Evolutionary conservation across 208 protist species (phyloP), one percentile per base, ranked within the genome.

Genomic region (Cochliopodium minus): DNA sequence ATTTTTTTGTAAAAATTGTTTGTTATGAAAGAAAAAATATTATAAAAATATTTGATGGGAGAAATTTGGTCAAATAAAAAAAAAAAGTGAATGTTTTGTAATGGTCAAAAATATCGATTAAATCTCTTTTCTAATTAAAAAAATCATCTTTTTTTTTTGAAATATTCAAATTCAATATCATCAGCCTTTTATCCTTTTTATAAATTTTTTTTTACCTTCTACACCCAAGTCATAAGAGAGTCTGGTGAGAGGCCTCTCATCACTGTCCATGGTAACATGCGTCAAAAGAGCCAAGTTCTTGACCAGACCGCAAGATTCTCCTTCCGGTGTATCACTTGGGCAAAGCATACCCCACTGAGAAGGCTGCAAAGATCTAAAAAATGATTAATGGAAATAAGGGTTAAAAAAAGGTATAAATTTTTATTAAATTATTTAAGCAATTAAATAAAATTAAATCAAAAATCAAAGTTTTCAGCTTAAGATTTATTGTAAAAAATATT

Each of bases 341-440:
- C 97, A 99, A 17, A 99, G 76, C 85, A 99, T 97, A 50, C 96
- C 96, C 85, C 90, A 99, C 64, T 99, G 94, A 38, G 92, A 97
- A 0, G 91, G 83, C 67, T 99, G 92, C 36, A 97, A 67, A 20
- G 77, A 79, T 47, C 79, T n/a, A n/a, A n/a, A n/a, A n/a, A n/a
- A n/a, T n/a, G n/a, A n/a, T n/a, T n/a, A 71, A 53, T 7, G 23
- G 25, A n/a, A 26, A 55, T 59, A 28, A 11, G 13, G 32, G 23
- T 7, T 7, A 9, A 10, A 28, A 53, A 7, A 25, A 6, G 42
- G 9, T 29, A 30, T 42, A 26, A 0, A 67, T 1, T 4, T 67
- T 23, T 29, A 48, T 10, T 57, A 20, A 17, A 9, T n/a, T 62
- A 57, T 29, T 6, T 49, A 10, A 49, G 52, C 17, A 59, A 6